Percentiles rank a stretch among this genome's conserved stretches.
Evolutionary conservation across 371 early-diverging fungal species (phyloP).

Genomic region (Apophysomyces trapeziformis): DNA sequence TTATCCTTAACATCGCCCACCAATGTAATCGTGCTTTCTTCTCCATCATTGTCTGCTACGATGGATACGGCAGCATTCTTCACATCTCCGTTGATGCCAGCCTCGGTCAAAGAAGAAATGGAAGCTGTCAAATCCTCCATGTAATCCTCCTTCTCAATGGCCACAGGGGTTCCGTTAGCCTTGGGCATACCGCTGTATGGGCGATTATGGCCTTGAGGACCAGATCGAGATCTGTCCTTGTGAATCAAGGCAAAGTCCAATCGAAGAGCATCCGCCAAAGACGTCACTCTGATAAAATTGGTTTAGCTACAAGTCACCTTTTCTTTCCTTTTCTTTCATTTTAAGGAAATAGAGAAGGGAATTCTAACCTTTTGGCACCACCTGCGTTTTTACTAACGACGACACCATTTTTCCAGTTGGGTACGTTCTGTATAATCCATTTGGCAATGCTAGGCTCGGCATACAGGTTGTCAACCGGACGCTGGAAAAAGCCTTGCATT

Average conservation of each 20-base stretch:
- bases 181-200: constrained; percentile 58
- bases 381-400: constrained; percentile 98
- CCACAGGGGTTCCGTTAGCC: constrained; percentile 41
- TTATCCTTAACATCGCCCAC: constrained; percentile 94
- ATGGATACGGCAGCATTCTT: constrained; percentile 57
- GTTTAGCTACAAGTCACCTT: not conserved
- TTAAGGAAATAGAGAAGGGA: not conserved
- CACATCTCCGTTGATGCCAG: constrained; percentile 42
- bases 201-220: constrained; percentile 59
- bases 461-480: constrained; percentile 94
- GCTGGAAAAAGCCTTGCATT: constrained; percentile 96
- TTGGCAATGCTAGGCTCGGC: constrained; percentile 92
- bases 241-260: constrained; percentile 97
- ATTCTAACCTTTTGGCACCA: constrained; percentile 87
- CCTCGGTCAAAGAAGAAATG: constrained; percentile 50
- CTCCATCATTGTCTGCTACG: constrained; percentile 57
- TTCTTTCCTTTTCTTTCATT: not conserved
- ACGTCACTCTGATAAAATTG: constrained; percentile 75
- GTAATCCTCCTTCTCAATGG: constrained; percentile 28
- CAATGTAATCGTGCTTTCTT: constrained; percentile 70
- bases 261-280: constrained; percentile 92
- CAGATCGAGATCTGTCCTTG: constrained; percentile 75
- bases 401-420: constrained; percentile 79
- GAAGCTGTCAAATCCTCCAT: constrained; percentile 43
- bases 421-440: constrained; percentile 85